Evolutionary conservation across 345 rosid genomes (phyloP).

Genomic region (Rubroshorea leprosula): DNA sequence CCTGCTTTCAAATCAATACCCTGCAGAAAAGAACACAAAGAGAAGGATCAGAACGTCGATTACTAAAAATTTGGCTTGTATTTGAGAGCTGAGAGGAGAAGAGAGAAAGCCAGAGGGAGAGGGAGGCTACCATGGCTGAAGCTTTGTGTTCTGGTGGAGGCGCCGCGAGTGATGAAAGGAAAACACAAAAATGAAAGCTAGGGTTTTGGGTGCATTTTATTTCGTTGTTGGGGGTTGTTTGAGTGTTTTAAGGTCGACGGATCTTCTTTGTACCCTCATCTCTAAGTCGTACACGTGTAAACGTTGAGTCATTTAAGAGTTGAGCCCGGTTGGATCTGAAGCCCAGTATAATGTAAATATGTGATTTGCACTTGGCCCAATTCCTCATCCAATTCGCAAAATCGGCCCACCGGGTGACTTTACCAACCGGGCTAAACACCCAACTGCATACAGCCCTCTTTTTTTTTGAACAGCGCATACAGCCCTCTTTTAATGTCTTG

Average conservation of each 20-base stretch:
- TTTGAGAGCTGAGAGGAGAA: neutral
- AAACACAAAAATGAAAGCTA: constrained; percentile 13
- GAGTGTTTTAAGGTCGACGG: neutral
- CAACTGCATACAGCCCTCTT: too few species aligned
- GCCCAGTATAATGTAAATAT: too few species aligned
- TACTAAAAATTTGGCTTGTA: neutral
- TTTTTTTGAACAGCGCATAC: too few species aligned
- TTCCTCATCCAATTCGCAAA: too few species aligned
- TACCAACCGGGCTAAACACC: too few species aligned
- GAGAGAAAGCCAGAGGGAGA: constrained; percentile 1
- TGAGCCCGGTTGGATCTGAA: neutral
- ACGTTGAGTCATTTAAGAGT: neutral
- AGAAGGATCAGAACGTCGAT: neutral
- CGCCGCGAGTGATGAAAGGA: constrained; percentile 7
- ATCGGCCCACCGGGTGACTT: too few species aligned
- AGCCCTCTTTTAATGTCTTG: too few species aligned
- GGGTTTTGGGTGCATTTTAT: constrained; percentile 38
- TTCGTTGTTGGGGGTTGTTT: neutral
- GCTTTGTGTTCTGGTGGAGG: constrained; percentile 6
- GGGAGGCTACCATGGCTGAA: constrained; percentile 37
- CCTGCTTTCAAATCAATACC: constrained; percentile 94
- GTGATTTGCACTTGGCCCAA: too few species aligned
- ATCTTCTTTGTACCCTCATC: neutral
- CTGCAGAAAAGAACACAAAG: constrained; percentile 30
- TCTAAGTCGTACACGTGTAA: too few species aligned